A percentile compares a stretch with the other conserved stretches of the same genome.
Evolutionary conservation across 768 basidiomycete genomes (phyloP).

Genomic region (Lentinula aciculospora): DNA sequence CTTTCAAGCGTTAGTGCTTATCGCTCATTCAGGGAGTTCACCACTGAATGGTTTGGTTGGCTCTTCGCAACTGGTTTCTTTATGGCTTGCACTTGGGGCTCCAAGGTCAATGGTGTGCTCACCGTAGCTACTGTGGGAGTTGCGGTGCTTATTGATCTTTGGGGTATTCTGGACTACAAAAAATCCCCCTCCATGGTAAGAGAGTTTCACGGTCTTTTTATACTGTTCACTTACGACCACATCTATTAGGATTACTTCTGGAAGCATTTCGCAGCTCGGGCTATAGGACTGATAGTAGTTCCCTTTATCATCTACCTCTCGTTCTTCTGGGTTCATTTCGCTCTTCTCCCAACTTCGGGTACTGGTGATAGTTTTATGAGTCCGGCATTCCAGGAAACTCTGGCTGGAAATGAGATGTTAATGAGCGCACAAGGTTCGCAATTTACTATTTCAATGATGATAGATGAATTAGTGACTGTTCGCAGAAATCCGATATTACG

Average conservation of each 20-base stretch:
- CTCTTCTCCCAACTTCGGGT: constrained; percentile 81
- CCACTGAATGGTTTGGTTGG: constrained; percentile 94
- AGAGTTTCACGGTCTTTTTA: background rate
- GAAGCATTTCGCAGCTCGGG: constrained; percentile 84
- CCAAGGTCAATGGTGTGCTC: constrained; percentile 95
- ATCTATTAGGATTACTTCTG: constrained; percentile 75
- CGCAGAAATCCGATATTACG: constrained; percentile 89
- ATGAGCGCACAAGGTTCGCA: constrained; percentile 85
- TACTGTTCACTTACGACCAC: background rate
- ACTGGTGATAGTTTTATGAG: constrained; percentile 97
- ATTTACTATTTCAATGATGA: background rate
- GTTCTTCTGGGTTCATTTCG: constrained; percentile 95
- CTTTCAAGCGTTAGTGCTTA: constrained; percentile 7
- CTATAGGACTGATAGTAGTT: constrained; percentile 78
- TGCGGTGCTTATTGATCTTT: constrained; percentile 90
- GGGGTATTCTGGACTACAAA: constrained; percentile 86
- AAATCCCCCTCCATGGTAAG: constrained; percentile 64
- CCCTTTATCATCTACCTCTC: constrained; percentile 88
- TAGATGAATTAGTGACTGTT: background rate
- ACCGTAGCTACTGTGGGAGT: constrained; percentile 86
- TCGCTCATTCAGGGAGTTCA: constrained; percentile 66
- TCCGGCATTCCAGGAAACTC: constrained; percentile 95
- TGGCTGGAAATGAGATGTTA: constrained; percentile 87
- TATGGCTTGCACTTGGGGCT: constrained; percentile 95
- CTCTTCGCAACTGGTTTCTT: constrained; percentile 82